Percentiles rank a stretch among this genome's conserved stretches.
Evolutionary conservation across 1,139 yeast species (phyloP).

Genomic region (Wickerhamiella infanticola): DNA sequence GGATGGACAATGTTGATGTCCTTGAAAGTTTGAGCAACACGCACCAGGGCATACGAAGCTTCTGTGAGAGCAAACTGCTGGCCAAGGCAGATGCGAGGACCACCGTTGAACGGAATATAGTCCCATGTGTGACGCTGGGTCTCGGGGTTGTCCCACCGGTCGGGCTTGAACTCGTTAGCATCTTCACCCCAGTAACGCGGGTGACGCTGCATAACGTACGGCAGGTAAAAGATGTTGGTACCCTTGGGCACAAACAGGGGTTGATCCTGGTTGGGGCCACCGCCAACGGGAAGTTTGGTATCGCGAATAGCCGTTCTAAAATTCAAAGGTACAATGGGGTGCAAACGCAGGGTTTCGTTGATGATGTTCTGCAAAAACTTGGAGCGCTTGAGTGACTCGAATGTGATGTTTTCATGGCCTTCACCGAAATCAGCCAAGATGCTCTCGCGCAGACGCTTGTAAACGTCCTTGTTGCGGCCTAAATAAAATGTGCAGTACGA

Average conservation of each 20-base stretch:
- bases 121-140: constrained; percentile 30
- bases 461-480: constrained; percentile 31
- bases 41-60: constrained; percentile 33
- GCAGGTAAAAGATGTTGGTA: constrained; percentile 12
- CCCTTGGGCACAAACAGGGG: constrained; percentile 16
- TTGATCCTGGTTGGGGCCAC: constrained; percentile 20
- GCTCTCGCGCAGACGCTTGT: constrained; percentile 16
- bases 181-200: constrained; percentile 35
- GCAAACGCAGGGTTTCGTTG: constrained; percentile 37
- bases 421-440: constrained; percentile 19
- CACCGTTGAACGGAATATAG: constrained; percentile 42
- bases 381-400: constrained; percentile 37
- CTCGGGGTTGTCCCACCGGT: constrained; percentile 30
- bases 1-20: constrained; percentile 11
- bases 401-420: constrained; percentile 20
- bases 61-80: constrained; percentile 47
- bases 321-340: constrained; percentile 42
- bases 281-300: constrained; percentile 21
- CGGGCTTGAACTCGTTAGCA: constrained; percentile 34
- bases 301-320: constrained; percentile 32
- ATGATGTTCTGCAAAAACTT: constrained; percentile 35
- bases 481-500: constrained; percentile 35
- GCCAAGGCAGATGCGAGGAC: constrained; percentile 46
- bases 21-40: constrained; percentile 28
- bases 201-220: constrained; percentile 29